Base-by-base conservation (phyloP, 768 basidiomycete genomes). In the Austroboletus eburneus region DNA sequence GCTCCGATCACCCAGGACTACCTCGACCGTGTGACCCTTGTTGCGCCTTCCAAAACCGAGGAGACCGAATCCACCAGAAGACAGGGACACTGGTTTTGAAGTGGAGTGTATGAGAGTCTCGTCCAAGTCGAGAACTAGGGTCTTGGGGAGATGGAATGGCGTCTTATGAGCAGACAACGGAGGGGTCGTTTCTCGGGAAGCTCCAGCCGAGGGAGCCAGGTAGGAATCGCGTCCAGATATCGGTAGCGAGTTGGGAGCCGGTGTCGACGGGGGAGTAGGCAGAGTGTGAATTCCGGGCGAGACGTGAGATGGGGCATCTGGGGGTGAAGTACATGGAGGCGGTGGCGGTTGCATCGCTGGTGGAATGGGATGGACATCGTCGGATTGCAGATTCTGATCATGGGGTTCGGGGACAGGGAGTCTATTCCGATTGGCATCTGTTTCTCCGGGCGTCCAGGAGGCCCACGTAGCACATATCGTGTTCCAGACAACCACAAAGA, bases 21-120 rank as follows among this genome's bases (percentile, higher is more conserved):
- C 96, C 62, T 99, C 93, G 6, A 99, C 92, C 54, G 86, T 89
- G 71, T 91, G 89, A 43, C 81, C 78, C 63, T 81, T 80, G 63
- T 85, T 80, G 57, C 79, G 66, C 56, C 78, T 59, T 42, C 77
- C 69, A 37, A 83, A 65, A 18, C 81, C 83, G 47, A 91, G 74
- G 13, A 87, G 69, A 27, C 84, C 80, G 2, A 79, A 76, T 20
- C 83, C 76, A 25, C 71, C 64, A 49, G 68, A 57, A 56, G 70
- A 57, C 8, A 73, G 64, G 42, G 71, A 65, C 27, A 87, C 74
- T 21, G 89, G 85, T 30, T 91, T 77, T 16, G 92, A 90, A 0
- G 96, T 98, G 2, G 94, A 96, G 63, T 99, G 96, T 48, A 98
- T 98, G 39, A 99, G 81, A 1, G 96, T 99, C 71, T 99, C 96